Base-by-base conservation (phyloP, 306 rosid species). In the Herpetospermum pedunculosum region DNA sequence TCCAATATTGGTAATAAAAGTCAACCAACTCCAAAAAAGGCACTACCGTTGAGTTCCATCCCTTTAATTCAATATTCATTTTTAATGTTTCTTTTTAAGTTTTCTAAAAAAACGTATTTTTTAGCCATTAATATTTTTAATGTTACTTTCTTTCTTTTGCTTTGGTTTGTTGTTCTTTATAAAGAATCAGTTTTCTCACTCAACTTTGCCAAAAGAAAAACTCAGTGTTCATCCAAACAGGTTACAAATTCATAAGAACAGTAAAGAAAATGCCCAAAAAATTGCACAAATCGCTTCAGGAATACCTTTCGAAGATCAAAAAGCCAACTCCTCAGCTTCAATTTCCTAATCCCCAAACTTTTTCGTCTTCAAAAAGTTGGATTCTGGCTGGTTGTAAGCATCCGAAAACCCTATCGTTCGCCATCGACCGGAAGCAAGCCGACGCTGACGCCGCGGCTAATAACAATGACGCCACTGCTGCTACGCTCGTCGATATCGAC, bases 211-310 rank as follows among this genome's bases (percentile, higher is more conserved):
- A 55, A 41, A 38, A 73, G n/a, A n/a, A n/a, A n/a, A n/a, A n/a
- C n/a, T n/a, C n/a, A n/a, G n/a, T n/a, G n/a, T n/a, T n/a, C n/a
- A n/a, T n/a, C n/a, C n/a, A n/a, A n/a, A n/a, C n/a, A n/a, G n/a
- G n/a, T n/a, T n/a, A n/a, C n/a, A n/a, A n/a, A n/a, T n/a, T n/a
- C n/a, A n/a, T n/a, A n/a, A n/a, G n/a, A n/a, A n/a, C n/a, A n/a
- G n/a, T n/a, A n/a, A n/a, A n/a, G n/a, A n/a, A 63, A 50, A 92
- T 89, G 94, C 77, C 92, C 0, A 92, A 78, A 76, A 86, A 88
- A 38, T 77, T 89, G 65, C 83, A 62, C 13, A 89, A 86, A 69
- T 76, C 81, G 58, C 79, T 90, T 30, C 79, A 55, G 13, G 77
- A 75, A 1, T 88, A 83, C 50, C 74, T 88, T 76, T 50, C 79